Evolutionary conservation across 2,329 filamentous ascomycete genomes (phyloP).

Genomic region (Fusarium tricinctum): DNA sequence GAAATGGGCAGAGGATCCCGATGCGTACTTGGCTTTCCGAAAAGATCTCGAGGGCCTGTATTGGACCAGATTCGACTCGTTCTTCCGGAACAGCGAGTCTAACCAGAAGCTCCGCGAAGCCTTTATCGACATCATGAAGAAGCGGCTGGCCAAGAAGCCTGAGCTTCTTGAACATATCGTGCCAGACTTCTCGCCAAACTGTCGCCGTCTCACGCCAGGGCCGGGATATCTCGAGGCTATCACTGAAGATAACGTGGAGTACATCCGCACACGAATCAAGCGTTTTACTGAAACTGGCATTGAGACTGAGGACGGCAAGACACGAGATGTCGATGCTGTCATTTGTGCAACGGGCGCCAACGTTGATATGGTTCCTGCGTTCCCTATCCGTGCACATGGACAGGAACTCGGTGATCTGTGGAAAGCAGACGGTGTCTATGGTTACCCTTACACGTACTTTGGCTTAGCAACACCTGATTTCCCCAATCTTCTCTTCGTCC

Average conservation of each 20-base stretch:
- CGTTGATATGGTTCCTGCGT: slow-evolving; percentile 69
- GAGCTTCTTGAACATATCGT: slow-evolving; percentile 68
- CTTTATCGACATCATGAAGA: slow-evolving; percentile 65
- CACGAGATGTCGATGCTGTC: slow-evolving; percentile 72
- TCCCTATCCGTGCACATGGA: slow-evolving; percentile 70
- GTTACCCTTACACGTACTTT: slow-evolving; percentile 77
- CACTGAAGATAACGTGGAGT: slow-evolving; percentile 71
- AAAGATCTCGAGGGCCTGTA: slow-evolving; percentile 72
- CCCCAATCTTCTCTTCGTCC: slow-evolving; percentile 76
- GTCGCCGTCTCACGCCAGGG: slow-evolving; percentile 74
- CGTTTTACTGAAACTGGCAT: slow-evolving; percentile 72
- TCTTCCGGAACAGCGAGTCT: slow-evolving; percentile 67
- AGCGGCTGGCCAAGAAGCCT: slow-evolving; percentile 66
- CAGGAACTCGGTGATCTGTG: slow-evolving; percentile 69
- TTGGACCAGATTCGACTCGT: slow-evolving; percentile 69
- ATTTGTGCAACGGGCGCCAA: slow-evolving; percentile 79
- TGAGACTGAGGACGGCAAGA: slow-evolving; percentile 68
- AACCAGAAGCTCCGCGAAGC: slow-evolving; percentile 63
- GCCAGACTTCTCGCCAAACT: slow-evolving; percentile 75
- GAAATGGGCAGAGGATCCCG: slow-evolving; percentile 68
- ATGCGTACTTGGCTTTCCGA: slow-evolving; percentile 71
- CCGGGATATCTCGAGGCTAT: slow-evolving; percentile 77
- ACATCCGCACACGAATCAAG: slow-evolving; percentile 69
- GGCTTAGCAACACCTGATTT: slow-evolving; percentile 74
- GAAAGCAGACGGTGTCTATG: slow-evolving; percentile 67